These are phyloP conservation scores for Hypoxylon lenormandii DNA, from an alignment of 495 filamentous ascomycete species.

Conservation along the genomic window DNA sequence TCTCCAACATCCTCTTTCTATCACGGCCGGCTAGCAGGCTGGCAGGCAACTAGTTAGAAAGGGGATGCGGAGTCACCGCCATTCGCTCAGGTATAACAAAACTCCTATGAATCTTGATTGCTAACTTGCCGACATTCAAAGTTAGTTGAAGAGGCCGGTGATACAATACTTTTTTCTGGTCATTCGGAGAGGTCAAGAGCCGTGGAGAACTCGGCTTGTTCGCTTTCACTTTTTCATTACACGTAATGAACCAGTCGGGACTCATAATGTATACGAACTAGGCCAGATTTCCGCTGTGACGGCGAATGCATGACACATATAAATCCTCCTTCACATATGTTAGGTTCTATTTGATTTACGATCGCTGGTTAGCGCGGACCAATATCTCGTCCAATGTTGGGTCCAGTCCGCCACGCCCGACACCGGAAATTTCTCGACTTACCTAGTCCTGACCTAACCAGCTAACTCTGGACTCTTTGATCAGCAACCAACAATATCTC, in stretches of 20 bases:
- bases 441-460: no score
- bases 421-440: slow-evolving; percentile 41
- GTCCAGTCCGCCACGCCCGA: slow-evolving; percentile 40
- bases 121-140: background rate
- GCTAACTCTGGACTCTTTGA: slow-evolving; percentile 27
- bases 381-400: slow-evolving; percentile 34
- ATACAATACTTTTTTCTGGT: background rate
- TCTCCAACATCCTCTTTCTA: background rate
- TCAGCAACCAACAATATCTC: slow-evolving; percentile 13
- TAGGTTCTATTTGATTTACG: slow-evolving; percentile 24
- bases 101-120: background rate
- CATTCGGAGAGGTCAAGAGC: slow-evolving; percentile 9
- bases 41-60: background rate
- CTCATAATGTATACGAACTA: slow-evolving; percentile 18
- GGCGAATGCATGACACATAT: slow-evolving; percentile 47
- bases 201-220: slow-evolving; percentile 33
- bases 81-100: slow-evolving; percentile 2
- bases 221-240: slow-evolving; percentile 19
- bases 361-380: slow-evolving; percentile 34
- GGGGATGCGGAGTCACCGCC: slow-evolving; percentile 2
- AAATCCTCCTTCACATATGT: slow-evolving; percentile 30
- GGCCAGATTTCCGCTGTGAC: slow-evolving; percentile 21
- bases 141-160: background rate
- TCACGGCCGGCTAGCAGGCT: slow-evolving; percentile 2
- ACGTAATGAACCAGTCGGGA: slow-evolving; percentile 1